Evolutionary conservation across 2,329 filamentous ascomycete species (phyloP).

Genomic region (Ophiocordyceps camponoti-floridani): DNA sequence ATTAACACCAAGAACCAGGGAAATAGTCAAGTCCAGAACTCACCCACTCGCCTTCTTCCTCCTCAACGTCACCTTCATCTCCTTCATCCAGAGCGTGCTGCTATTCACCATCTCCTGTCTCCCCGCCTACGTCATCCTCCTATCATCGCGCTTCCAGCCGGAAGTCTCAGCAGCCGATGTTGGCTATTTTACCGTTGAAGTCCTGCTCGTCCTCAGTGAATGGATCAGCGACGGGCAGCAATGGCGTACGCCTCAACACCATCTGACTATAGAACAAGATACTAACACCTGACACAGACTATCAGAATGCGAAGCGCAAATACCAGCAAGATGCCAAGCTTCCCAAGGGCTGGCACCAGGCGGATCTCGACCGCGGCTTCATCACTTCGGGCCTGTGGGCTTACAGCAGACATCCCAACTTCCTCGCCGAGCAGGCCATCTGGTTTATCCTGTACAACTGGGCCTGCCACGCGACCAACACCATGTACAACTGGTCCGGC

Average conservation of each 20-base stretch:
- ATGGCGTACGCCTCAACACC: slow-evolving; percentile 40
- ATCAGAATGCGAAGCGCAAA: slow-evolving; percentile 60
- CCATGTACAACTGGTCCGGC: slow-evolving; percentile 61
- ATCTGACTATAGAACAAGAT: not conserved
- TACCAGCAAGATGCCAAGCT: slow-evolving; percentile 61
- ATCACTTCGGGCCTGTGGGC: slow-evolving; percentile 70
- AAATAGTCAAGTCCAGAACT: slow-evolving; percentile 49
- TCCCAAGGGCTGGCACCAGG: slow-evolving; percentile 43
- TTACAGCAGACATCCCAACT: slow-evolving; percentile 86
- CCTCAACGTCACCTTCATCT: slow-evolving; percentile 83
- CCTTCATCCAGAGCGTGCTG: slow-evolving; percentile 63
- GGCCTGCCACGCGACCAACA: slow-evolving; percentile 58
- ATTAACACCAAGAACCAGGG: slow-evolving; percentile 23
- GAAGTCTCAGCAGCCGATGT: slow-evolving; percentile 26
- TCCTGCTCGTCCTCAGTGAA: slow-evolving; percentile 43
- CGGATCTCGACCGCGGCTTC: slow-evolving; percentile 82
- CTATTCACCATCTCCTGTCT: slow-evolving; percentile 57
- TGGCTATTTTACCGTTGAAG: slow-evolving; percentile 24
- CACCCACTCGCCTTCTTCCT: slow-evolving; percentile 54
- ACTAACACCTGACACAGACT: slow-evolving; percentile 29
- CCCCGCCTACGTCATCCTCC: slow-evolving; percentile 69
- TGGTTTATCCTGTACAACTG: slow-evolving; percentile 84
- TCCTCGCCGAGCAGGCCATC: slow-evolving; percentile 76
- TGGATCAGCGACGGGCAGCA: slow-evolving; percentile 83
- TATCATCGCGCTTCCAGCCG: slow-evolving; percentile 47